Base-by-base conservation (phyloP, 257 asterid species). In the Plectranthus barbatus region DNA sequence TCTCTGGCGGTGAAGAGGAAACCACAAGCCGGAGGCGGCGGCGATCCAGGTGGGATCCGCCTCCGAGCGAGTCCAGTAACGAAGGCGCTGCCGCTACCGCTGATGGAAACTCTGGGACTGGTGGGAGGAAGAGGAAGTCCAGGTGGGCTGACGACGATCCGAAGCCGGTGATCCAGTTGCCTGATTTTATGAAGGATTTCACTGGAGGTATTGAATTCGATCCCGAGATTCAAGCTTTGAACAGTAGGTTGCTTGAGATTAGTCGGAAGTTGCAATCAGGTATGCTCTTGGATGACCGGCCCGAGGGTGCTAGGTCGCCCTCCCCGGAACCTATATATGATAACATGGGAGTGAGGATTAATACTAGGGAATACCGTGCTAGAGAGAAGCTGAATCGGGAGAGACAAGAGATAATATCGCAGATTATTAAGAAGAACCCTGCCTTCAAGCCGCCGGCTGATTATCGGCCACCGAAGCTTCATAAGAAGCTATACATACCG, bases 121-220 rank as follows among this genome's bases (percentile, higher is more conserved):
- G 83, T 4, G 87, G 88, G 41, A 72, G 97, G 76, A 91, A 91
- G 84, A 81, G 95, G 68, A 91, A 81, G 76, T 91, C 98, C 11
- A 75, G 98, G 75, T 91, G 98, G 98, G 83, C 98, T 3, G 97
- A 88, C 45, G 98, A 88, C 64, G 92, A 84, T 72, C 95, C 95
- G 6, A 86, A 85, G 62, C 91, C 91, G 8, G 66, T 79, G 67
- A 71, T 90, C 75, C 96, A 80, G 79, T 67, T 90, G 60, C 97
- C 97, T 2, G 96, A 87, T 77, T 90, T 90, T 58, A 82, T 86
- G 91, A 84, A 81, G 74, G 95, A 86, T 66, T 83, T 83, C 47
- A 61, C 94, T 3, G 95, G 86, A 74, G 97, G 95, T 79, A 85
- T 87, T 60, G 97, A 87, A 71, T 87, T 82, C 13, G 97, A 91